Evolutionary conservation across 192 early-diverging fungal species (phyloP).

Genomic region (Backusella tuberculispora): DNA sequence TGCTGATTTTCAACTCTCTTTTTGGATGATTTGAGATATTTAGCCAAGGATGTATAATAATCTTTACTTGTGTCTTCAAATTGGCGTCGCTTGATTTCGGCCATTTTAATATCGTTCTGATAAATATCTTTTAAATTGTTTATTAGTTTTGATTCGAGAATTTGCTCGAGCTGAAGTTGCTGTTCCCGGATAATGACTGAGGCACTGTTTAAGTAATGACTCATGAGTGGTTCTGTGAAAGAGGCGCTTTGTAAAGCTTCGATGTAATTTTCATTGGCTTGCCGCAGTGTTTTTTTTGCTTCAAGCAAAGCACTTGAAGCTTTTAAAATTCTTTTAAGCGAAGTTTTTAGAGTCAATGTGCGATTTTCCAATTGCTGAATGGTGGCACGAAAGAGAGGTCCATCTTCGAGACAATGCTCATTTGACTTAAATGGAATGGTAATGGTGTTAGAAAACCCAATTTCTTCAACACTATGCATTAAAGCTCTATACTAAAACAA

Average conservation of each 20-base stretch:
- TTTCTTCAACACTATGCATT: slow-evolving; percentile 3
- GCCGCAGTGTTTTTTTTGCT: slow-evolving; percentile 39
- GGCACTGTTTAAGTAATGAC: slow-evolving; percentile 28
- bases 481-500: not conserved
- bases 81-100: slow-evolving; percentile 55
- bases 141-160: slow-evolving; percentile 33
- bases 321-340: slow-evolving; percentile 60
- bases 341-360: slow-evolving; percentile 52
- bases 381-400: slow-evolving; percentile 65
- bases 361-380: slow-evolving; percentile 60
- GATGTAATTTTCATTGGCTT: slow-evolving; percentile 53
- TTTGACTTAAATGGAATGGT: slow-evolving; percentile 5
- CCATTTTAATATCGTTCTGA: slow-evolving; percentile 58
- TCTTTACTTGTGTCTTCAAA: slow-evolving; percentile 48
- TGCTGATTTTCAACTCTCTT: slow-evolving; percentile 39
- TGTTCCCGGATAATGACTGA: slow-evolving; percentile 15
- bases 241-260: slow-evolving; percentile 46
- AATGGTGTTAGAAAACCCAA: not conserved
- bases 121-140: slow-evolving; percentile 58
- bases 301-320: slow-evolving; percentile 50
- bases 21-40: slow-evolving; percentile 51
- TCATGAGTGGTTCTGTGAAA: slow-evolving; percentile 38
- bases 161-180: not conserved
- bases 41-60: slow-evolving; percentile 45
- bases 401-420: slow-evolving; percentile 45